Evolutionary conservation across 306 rosid species (phyloP).

Genomic region (Vachellia collinsii): DNA sequence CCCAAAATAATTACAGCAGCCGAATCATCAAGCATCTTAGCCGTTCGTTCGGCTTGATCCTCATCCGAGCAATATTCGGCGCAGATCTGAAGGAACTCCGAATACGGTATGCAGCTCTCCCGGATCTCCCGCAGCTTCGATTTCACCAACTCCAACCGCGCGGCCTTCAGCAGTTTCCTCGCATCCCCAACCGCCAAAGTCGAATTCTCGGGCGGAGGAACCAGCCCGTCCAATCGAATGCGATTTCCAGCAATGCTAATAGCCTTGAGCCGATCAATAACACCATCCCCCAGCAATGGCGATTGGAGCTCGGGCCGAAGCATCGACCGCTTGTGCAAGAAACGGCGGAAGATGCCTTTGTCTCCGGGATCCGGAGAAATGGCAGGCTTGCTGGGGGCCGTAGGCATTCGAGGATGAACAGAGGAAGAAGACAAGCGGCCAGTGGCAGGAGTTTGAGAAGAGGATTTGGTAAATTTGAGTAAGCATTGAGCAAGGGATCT

Average conservation of each 20-base stretch:
- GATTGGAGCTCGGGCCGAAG: constrained; percentile 42
- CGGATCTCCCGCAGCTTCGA: constrained; percentile 53
- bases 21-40: constrained; percentile 68
- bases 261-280: constrained; percentile 56
- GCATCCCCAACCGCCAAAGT: constrained; percentile 45
- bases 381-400: constrained; percentile 35
- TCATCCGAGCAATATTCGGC: constrained; percentile 51
- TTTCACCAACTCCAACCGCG: constrained; percentile 65
- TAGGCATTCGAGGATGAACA: constrained; percentile 39
- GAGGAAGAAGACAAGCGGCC: constrained; percentile 69
- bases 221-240: constrained; percentile 65
- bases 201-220: constrained; percentile 42
- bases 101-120: constrained; percentile 48
- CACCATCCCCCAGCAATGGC: constrained; percentile 35
- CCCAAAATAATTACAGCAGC: constrained; percentile 74
- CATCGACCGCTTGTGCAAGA: constrained; percentile 48
- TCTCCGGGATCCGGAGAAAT: constrained; percentile 82
- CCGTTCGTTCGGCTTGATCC: constrained; percentile 53
- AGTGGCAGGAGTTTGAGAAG: constrained; percentile 52
- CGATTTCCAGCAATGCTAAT: constrained; percentile 60
- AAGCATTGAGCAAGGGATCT: constrained; percentile 72
- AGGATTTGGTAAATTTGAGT: constrained; percentile 55
- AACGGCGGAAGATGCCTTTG: constrained; percentile 56
- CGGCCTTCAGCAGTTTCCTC: constrained; percentile 61
- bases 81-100: constrained; percentile 68